Evolutionary conservation across 2,329 filamentous ascomycete species (phyloP), one percentile per base, ranked within the genome.

Genomic region (Dothidotthia symphoricarpi): DNA sequence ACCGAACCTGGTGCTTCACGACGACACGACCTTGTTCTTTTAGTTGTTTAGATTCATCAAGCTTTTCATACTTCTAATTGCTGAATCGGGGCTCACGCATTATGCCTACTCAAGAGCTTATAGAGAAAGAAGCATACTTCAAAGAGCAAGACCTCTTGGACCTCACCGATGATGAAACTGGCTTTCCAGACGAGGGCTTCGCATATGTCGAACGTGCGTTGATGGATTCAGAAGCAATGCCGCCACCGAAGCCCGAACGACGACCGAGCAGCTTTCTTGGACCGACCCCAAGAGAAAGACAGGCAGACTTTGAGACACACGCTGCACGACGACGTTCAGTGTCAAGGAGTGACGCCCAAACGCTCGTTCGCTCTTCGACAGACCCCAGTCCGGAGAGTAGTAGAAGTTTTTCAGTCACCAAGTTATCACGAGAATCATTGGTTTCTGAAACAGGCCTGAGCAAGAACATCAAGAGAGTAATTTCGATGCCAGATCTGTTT

Each of bases 181-280:
- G 39, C 4, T 47, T 49, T 26, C 37, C 44, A 4, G 48, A 55
- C 25, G 38, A 43, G 22, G 41, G 40, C 7, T 43, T 36, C 10
- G 16, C 43, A 4, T 41, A 31, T 8, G 44, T 56, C 25, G 51
- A 57, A 31, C 43, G 47, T 28, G 52, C 52, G 0, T 36, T 66
- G 15, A 47, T 45, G 13, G 53, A 59, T 14, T 45, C 50, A 4
- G 53, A 45, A 37, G 24, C 43, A 14, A 56, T 56, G 42, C 45
- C 43, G 13, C 43, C 45, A 24, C 51, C 50, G n/a, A 45, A 28
- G 13, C 36, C 49, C 11, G 13, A 31, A 9, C 49, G 42, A 15
- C 45, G 47, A 22, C 41, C 34, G 11, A 57, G 55, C 39, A 64
- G 55, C 36, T 63, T 66, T 16, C 41, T 60, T 9, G 61, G 61